Conservation (phyloP, 495 filamentous ascomycete species). For the Xylaria venustula region DNA sequence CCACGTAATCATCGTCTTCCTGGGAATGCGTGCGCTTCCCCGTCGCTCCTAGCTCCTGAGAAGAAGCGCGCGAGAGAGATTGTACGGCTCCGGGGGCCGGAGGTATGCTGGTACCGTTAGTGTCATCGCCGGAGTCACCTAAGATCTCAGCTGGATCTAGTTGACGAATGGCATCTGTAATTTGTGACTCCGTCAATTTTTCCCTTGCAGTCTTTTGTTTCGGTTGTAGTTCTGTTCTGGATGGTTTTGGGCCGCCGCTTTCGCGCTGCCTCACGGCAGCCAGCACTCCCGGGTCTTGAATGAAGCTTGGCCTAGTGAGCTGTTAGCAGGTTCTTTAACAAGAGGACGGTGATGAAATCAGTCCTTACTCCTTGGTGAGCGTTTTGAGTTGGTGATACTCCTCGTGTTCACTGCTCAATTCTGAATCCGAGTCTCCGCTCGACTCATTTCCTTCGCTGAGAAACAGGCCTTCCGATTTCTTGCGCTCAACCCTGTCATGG, state of each 20-base stretch:
- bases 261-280: conserved; percentile 26
- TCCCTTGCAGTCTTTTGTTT: conserved; percentile 10
- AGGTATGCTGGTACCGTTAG: not conserved
- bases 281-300: conserved; percentile 16
- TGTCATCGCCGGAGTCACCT: not conserved
- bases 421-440: conserved; percentile 1
- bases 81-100: not conserved
- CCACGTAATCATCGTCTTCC: conserved; percentile 4
- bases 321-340: conserved; percentile 12
- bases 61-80: not conserved
- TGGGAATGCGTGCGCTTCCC: conserved; percentile 10
- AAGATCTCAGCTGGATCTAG: conserved; percentile 19
- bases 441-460: conserved; percentile 7
- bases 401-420: not conserved
- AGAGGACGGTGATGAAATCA: not conserved
- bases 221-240: not conserved
- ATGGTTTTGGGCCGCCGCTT: not conserved
- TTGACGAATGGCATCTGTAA: conserved; percentile 21
- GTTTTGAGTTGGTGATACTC: conserved; percentile 9
- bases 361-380: conserved; percentile 2
- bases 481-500: not conserved
- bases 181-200: conserved; percentile 9
- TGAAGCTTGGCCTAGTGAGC: conserved; percentile 21
- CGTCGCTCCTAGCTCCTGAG: not conserved
- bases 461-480: conserved; percentile 15